Evolutionary conservation across 2,329 filamentous ascomycete genomes (phyloP).

Genomic region (Bipolaris sorokiniana): DNA sequence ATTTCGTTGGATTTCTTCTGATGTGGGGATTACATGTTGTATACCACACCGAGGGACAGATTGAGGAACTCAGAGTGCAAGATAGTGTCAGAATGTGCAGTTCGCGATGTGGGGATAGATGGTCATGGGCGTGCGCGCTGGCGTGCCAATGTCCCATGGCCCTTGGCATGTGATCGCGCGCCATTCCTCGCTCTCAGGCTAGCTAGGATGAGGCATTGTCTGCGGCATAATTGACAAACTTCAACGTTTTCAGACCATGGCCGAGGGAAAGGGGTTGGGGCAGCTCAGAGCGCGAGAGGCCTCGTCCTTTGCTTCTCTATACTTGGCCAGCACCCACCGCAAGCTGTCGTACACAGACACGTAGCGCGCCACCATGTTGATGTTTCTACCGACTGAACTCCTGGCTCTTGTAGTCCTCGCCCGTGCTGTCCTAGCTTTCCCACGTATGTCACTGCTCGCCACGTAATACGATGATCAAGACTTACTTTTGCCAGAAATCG

Average conservation of each 20-base stretch:
- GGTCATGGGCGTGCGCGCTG: not conserved
- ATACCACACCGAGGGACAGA: not conserved
- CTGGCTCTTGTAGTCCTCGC: constrained; percentile 22
- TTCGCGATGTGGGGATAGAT: not conserved
- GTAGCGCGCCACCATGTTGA: constrained; percentile 7
- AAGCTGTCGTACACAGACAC: not conserved
- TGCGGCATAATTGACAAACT: constrained; percentile 10
- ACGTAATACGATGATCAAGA: not conserved
- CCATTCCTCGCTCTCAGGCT: constrained; percentile 3
- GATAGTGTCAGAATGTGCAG: not conserved
- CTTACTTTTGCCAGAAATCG: constrained; percentile 10
- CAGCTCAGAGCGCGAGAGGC: not conserved
- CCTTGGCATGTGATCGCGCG: constrained; percentile 9
- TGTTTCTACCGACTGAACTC: constrained; percentile 22
- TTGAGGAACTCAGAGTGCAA: not conserved
- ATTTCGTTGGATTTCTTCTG: not conserved
- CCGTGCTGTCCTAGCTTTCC: constrained; percentile 14
- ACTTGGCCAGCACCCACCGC: not conserved
- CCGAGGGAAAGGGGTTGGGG: not conserved
- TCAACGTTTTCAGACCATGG: constrained; percentile 2
- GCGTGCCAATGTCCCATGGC: not conserved
- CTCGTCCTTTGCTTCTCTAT: not conserved
- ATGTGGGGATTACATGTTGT: not conserved
- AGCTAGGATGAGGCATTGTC: constrained; percentile 7
- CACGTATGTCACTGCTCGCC: constrained; percentile 14